These are phyloP conservation scores for Phylloboletellus chloephorus DNA, from an alignment of 1,284 basidiomycete species.

Conservation along the genomic window DNA sequence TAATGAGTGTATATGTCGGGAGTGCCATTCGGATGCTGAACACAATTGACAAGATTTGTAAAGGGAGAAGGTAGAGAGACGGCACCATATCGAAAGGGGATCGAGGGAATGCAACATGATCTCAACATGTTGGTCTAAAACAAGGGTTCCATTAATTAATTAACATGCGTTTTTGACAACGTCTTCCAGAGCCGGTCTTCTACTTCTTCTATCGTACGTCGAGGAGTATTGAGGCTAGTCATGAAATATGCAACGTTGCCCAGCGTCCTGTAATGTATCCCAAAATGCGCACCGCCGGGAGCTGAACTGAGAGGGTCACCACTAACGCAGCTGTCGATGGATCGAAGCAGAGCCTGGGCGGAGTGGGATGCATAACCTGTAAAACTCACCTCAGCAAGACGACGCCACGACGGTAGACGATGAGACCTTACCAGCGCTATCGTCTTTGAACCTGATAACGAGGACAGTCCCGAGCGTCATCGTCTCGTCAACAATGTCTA, in stretches of 20 bases:
- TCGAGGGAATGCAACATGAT: not conserved
- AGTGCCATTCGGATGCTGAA: no score
- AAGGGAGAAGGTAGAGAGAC: not conserved
- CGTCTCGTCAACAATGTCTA: slow-evolving; percentile 59
- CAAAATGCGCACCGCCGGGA: slow-evolving; percentile 57
- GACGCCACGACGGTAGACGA: not conserved
- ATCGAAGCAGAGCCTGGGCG: slow-evolving; percentile 56
- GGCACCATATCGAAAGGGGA: not conserved
- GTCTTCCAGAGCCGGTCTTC: slow-evolving; percentile 57
- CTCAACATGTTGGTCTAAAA: not conserved
- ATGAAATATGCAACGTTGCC: slow-evolving; percentile 96
- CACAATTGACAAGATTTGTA: no score
- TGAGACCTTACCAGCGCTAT: slow-evolving; percentile 44
- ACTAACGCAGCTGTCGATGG: slow-evolving; percentile 34
- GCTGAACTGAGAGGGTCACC: slow-evolving; percentile 36
- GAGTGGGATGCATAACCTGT: slow-evolving; percentile 75
- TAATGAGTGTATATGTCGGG: no score
- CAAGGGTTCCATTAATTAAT: slow-evolving; percentile 1
- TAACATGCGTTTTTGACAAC: slow-evolving; percentile 17
- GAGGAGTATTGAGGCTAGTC: slow-evolving; percentile 77
- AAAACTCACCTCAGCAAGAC: slow-evolving; percentile 8
- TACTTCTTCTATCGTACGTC: slow-evolving; percentile 47
- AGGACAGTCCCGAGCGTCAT: slow-evolving; percentile 91
- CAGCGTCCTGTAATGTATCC: slow-evolving; percentile 84
- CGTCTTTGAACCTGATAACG: slow-evolving; percentile 71